Percentiles rank a stretch among this genome's conserved stretches.
Conservation (phyloP, 2,329 filamentous ascomycete genomes). For the Phialemoniopsis sp. region DNA sequence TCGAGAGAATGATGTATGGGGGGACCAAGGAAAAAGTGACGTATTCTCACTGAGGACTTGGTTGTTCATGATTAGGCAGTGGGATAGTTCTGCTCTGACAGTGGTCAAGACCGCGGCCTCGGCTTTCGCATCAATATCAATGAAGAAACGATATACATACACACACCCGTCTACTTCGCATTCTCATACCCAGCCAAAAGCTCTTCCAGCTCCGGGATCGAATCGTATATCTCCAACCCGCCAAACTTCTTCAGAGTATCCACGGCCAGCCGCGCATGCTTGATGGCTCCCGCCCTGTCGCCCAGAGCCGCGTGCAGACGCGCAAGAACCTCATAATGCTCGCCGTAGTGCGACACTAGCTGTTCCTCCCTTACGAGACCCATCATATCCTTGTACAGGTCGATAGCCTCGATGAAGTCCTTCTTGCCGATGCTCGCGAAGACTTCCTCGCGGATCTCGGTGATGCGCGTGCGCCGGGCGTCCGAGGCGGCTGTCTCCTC, state of each 20-base stretch:
- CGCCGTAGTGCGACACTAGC: constrained; percentile 17
- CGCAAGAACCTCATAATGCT: constrained; percentile 20
- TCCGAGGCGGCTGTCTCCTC: constrained; percentile 13
- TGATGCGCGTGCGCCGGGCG: constrained; percentile 10
- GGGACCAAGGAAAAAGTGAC: too few species aligned
- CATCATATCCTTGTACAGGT: constrained; percentile 14
- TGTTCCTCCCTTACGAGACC: constrained; percentile 11
- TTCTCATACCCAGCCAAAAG: too few species aligned
- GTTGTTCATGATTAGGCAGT: too few species aligned
- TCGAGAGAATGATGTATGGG: too few species aligned
- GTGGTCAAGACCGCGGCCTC: too few species aligned
- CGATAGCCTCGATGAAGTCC: constrained; percentile 7
- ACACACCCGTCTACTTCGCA: too few species aligned
- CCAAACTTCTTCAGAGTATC: constrained; percentile 12
- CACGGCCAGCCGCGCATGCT: constrained; percentile 12
- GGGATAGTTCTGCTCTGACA: too few species aligned
- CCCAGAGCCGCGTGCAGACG: constrained; percentile 12
- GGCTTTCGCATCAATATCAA: too few species aligned
- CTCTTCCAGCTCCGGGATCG: constrained; percentile 1
- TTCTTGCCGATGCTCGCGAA: background rate
- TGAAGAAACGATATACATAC: too few species aligned
- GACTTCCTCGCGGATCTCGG: background rate
- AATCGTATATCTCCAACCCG: background rate
- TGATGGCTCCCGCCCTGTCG: constrained; percentile 11
- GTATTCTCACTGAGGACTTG: too few species aligned